Conservation (phyloP, 768 basidiomycete species). For the Tricholoma flavovirens region DNA sequence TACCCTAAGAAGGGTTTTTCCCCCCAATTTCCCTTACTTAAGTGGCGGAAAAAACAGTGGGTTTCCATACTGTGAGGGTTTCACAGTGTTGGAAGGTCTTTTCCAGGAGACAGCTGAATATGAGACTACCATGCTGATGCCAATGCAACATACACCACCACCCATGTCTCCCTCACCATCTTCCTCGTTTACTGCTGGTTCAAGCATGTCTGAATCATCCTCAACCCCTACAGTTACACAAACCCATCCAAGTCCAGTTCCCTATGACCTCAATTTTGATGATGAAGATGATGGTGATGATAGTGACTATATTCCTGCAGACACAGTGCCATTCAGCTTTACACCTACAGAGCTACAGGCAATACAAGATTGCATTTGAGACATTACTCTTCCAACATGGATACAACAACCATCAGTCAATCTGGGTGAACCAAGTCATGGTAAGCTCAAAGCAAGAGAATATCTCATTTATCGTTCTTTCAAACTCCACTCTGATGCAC, state of each 20-base stretch:
- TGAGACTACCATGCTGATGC: background rate
- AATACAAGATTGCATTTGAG: background rate
- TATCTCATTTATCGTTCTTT: too few species aligned
- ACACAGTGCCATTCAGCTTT: background rate
- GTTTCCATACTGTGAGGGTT: too few species aligned
- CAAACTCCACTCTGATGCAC: too few species aligned
- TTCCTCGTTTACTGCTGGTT: background rate
- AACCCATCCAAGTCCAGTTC: background rate
- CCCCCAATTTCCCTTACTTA: too few species aligned
- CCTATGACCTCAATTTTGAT: constrained; percentile 2
- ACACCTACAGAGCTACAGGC: background rate
- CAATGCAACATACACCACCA: too few species aligned
- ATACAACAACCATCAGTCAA: background rate
- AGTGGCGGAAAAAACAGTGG: too few species aligned
- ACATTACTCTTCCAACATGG: background rate
- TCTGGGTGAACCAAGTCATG: background rate
- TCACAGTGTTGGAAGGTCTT: constrained; percentile 7
- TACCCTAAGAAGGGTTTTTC: too few species aligned
- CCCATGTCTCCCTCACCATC: background rate
- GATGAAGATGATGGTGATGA: constrained; percentile 9
- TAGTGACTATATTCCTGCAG: background rate
- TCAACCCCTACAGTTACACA: background rate
- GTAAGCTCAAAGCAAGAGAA: constrained; percentile 17
- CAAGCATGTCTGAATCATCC: background rate
- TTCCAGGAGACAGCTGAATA: constrained; percentile 7